phyloP scores from a whole-genome alignment of 129 eudicot species.

The Flaveria brownii region DNA sequence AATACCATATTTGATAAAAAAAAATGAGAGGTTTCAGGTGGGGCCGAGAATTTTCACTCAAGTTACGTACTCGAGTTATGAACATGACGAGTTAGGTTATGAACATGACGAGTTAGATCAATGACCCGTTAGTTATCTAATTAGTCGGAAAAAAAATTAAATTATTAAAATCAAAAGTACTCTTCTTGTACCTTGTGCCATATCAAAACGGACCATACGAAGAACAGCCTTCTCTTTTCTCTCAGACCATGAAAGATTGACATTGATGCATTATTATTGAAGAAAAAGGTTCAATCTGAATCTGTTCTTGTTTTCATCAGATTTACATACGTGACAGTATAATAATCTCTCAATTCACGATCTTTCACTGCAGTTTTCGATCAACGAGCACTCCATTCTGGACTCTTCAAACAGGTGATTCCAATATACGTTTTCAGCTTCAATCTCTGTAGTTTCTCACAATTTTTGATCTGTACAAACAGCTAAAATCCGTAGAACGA shows the following conservation, averaged over 20 bases:
- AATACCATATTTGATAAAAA: too few species aligned
- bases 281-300: too few species aligned
- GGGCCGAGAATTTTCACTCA: too few species aligned
- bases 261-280: slow-evolving; percentile 16
- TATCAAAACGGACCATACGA: slow-evolving; percentile 52
- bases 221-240: slow-evolving; percentile 27
- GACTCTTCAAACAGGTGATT: slow-evolving; percentile 32
- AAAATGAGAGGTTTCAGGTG: too few species aligned
- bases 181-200: slow-evolving; percentile 36
- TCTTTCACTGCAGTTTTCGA: slow-evolving; percentile 21
- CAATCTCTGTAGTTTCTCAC: background rate
- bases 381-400: slow-evolving; percentile 19
- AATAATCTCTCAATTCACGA: slow-evolving; percentile 5
- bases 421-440: background rate
- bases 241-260: background rate
- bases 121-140: too few species aligned
- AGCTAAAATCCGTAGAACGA: background rate
- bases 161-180: background rate
- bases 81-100: too few species aligned
- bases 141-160: too few species aligned
- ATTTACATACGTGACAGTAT: background rate
- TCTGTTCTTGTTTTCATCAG: background rate
- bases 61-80: too few species aligned
- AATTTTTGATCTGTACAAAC: slow-evolving; percentile 23
- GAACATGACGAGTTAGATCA: too few species aligned